A percentile compares a stretch with the other conserved stretches of the same genome.
Evolutionary conservation across 202 grass and related monocot genomes (phyloP).

Genomic region (Setaria italica): DNA sequence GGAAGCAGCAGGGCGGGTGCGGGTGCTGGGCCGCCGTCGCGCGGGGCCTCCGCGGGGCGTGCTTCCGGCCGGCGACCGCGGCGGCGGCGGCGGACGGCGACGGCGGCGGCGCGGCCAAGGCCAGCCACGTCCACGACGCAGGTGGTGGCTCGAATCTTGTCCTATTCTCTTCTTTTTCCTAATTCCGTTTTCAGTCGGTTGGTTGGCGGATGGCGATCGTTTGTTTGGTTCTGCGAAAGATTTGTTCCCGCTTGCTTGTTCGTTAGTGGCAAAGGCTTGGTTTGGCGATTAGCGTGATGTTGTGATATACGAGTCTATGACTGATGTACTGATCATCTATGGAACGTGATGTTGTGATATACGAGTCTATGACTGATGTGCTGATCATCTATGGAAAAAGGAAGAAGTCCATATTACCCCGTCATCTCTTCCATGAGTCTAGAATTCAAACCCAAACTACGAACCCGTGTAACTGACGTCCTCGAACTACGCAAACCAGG

Average conservation of each 20-base stretch:
- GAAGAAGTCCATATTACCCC: too few relatives aligned
- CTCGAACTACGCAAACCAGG: too few relatives aligned
- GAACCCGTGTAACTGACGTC: too few relatives aligned
- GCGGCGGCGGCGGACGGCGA: conserved; percentile 3
- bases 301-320: background rate
- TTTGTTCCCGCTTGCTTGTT: conserved; percentile 45
- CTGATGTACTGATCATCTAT: background rate
- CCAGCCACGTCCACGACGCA: conserved; percentile 80
- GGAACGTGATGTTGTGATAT: background rate
- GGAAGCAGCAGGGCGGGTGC: conserved; percentile 42
- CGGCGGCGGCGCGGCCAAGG: conserved; percentile 53
- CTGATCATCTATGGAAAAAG: background rate
- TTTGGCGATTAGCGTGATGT: conserved; percentile 11
- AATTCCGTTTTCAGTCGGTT: background rate
- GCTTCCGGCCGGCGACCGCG: conserved; percentile 40
- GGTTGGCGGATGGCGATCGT: conserved; percentile 36
- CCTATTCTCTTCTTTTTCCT: background rate
- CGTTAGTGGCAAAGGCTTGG: conserved; percentile 28
- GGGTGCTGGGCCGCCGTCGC: conserved; percentile 81
- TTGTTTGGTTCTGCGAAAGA: conserved; percentile 43
- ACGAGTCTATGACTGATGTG: background rate
- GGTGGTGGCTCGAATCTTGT: conserved; percentile 45
- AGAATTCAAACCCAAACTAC: too few relatives aligned
- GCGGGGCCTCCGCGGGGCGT: conserved; percentile 59
- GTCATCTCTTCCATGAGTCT: too few relatives aligned